Base-by-base conservation (phyloP, 352 stramenopile genomes). In the Globisporangium cederbergense region DNA sequence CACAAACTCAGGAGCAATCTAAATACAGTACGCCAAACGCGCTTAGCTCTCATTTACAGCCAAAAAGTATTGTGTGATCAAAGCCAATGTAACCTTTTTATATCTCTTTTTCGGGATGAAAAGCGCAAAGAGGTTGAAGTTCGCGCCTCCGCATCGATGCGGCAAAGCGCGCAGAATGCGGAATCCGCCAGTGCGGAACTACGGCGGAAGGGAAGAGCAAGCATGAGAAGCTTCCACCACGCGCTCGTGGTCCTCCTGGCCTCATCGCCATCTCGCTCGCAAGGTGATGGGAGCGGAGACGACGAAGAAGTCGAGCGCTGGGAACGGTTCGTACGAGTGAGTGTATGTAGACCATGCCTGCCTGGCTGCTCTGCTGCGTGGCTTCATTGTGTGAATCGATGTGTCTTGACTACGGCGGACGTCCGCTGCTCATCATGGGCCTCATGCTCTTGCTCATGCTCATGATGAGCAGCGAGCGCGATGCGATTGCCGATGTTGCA, bases 241-340 rank as follows among this genome's bases (percentile, higher is more conserved):
- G 59, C 45, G 13, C 59, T 65, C 59, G 47, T 65, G 49, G 43
- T 65, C 38, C 46, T 64, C 36, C 25, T 65, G 22, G 38, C 32
- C 7, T 8, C 32, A 36, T 36, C 32, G 32, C 32, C 25, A 28
- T 28, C 36, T 42, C 36, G 36, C 3, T 14, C 36, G 36, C 8
- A 4, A 32, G 20, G 36, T 18, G 11, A 55, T 30, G 38, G 8
- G 28, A 30, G 13, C 4, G 40, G n/a, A 22, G 20, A 13, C 20
- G 45, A 40, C 9, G 28, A 40, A 40, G 46, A 22, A 11, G 10
- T 8, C 4, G n/a, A 38, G 9, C 38, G 56, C 56, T 47, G 38
- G 25, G 56, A 62, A 62, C 56, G 40, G 56, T 62, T 43, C 13
- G 56, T 42, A 9, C 4, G 32, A 36, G 32, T 22, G 18, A 28